Percentiles rank a stretch among this genome's conserved stretches.
Evolutionary conservation across 148 eudicot species (phyloP).

Genomic region (Cornus kousa): DNA sequence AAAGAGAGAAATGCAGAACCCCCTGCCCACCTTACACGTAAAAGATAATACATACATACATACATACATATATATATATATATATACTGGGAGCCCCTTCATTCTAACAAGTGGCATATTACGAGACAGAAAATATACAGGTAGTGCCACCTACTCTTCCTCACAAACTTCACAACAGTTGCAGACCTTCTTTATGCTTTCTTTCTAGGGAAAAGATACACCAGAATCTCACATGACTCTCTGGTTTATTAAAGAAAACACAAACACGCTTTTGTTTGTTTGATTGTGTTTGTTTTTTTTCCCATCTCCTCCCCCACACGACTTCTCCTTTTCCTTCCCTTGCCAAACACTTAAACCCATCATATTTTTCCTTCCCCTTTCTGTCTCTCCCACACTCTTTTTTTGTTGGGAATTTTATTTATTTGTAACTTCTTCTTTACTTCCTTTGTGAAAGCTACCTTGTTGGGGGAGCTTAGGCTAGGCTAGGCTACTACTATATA

Average conservation of each 20-base stretch:
- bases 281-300: background rate
- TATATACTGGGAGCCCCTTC: background rate
- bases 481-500: background rate
- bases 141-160: too few relatives aligned
- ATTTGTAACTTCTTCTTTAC: background rate
- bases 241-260: background rate
- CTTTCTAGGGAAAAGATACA: background rate
- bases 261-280: background rate
- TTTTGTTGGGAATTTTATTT: background rate
- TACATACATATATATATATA: too few relatives aligned
- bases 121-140: background rate
- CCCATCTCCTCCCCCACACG: background rate
- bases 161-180: background rate
- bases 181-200: background rate
- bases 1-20: background rate
- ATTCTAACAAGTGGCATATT: background rate
- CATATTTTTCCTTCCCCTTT: too few relatives aligned
- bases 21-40: background rate
- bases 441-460: background rate
- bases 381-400: background rate
- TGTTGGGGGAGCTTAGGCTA: background rate
- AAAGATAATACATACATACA: background rate
- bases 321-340: background rate
- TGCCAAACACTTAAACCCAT: too few relatives aligned
- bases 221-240: slow-evolving; percentile 4